Conservation (phyloP, 2,329 filamentous ascomycete species). For the Neoscytalidium dimidiatum region DNA sequence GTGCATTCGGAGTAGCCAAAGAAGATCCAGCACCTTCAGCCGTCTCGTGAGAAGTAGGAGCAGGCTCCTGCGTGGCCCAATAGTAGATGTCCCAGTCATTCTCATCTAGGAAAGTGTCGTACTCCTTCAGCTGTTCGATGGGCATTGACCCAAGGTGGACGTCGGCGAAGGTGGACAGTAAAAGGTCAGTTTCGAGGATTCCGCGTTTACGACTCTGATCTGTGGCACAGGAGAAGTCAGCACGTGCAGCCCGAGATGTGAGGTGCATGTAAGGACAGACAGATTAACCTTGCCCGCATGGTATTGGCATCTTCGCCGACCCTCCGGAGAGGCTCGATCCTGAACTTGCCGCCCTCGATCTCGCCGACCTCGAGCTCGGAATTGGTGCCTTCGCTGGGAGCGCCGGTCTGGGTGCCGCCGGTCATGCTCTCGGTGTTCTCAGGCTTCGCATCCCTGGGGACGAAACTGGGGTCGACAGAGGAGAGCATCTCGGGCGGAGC, state of each 20-base stretch:
- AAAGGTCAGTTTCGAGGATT: slow-evolving; percentile 91
- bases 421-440: slow-evolving; percentile 68
- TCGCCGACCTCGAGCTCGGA: slow-evolving; percentile 77
- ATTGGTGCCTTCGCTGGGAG: slow-evolving; percentile 47
- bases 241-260: not conserved
- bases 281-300: slow-evolving; percentile 83
- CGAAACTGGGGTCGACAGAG: slow-evolving; percentile 57
- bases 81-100: slow-evolving; percentile 99
- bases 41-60: slow-evolving; percentile 58
- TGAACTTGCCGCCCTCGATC: slow-evolving; percentile 82
- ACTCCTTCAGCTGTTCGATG: slow-evolving; percentile 72
- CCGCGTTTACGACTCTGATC: slow-evolving; percentile 97
- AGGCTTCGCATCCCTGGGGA: slow-evolving; percentile 60
- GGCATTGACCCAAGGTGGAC: slow-evolving; percentile 75
- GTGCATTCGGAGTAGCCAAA: slow-evolving; percentile 45
- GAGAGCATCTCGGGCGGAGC: slow-evolving; percentile 63
- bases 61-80: slow-evolving; percentile 88
- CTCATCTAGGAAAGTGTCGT: slow-evolving; percentile 93
- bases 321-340: slow-evolving; percentile 84
- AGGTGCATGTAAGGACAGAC: slow-evolving; percentile 45
- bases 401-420: slow-evolving; percentile 59
- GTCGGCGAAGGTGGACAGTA: slow-evolving; percentile 93
- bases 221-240: slow-evolving; percentile 40
- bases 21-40: slow-evolving; percentile 54
- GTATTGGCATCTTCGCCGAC: slow-evolving; percentile 81